Evolutionary conservation across 164 flowering plant genomes (phyloP).

Genomic region (Warburgia ugandensis): DNA sequence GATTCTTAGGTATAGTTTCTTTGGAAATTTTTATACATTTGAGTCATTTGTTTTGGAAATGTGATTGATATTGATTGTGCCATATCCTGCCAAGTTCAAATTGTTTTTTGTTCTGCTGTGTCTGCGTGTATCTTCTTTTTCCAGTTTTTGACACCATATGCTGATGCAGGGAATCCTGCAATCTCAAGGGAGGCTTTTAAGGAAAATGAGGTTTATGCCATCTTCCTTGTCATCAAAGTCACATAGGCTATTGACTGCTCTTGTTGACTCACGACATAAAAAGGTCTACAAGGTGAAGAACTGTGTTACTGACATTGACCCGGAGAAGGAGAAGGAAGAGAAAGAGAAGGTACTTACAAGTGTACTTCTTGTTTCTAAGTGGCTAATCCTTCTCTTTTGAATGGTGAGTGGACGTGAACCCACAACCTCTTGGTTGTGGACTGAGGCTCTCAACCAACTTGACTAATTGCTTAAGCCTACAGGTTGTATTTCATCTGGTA

Average conservation of each 20-base stretch:
- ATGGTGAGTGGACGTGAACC: too few relatives aligned
- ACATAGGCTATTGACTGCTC: constrained; percentile 85
- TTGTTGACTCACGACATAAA: constrained; percentile 93
- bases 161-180: constrained; percentile 80
- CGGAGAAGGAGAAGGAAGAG: constrained; percentile 96
- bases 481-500: too few relatives aligned
- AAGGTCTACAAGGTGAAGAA: constrained; percentile 94
- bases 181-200: constrained; percentile 87
- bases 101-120: too few relatives aligned
- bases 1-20: too few relatives aligned
- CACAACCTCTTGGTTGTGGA: too few relatives aligned
- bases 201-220: constrained; percentile 97
- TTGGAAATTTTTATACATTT: too few relatives aligned
- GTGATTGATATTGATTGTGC: too few relatives aligned
- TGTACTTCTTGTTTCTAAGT: background rate
- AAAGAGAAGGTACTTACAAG: constrained; percentile 70
- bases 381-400: background rate
- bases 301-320: constrained; percentile 90
- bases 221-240: constrained; percentile 93
- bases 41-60: too few relatives aligned
- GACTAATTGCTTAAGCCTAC: too few relatives aligned
- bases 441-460: too few relatives aligned
- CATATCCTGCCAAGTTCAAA: background rate
- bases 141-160: background rate
- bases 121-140: too few relatives aligned